These are phyloP conservation scores for Capsella rubella DNA, from an alignment of 441 rosid species.

Conservation along the genomic window DNA sequence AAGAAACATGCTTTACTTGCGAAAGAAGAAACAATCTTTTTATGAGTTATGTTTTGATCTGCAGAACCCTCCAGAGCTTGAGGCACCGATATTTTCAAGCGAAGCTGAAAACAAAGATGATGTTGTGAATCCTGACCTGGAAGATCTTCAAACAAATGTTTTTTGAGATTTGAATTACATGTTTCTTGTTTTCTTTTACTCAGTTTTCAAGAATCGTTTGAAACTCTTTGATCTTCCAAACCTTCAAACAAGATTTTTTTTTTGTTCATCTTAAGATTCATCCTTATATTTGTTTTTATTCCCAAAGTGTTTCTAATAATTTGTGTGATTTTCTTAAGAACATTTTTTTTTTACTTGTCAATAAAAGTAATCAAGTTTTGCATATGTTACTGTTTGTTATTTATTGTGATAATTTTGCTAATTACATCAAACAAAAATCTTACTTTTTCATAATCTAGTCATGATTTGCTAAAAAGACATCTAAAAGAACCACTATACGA, in stretches of 20 bases:
- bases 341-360: too few relatives aligned
- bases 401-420: too few relatives aligned
- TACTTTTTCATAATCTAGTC: too few relatives aligned
- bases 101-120: conserved; percentile 59
- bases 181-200: conserved; percentile 10
- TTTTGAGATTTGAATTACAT: conserved; percentile 52
- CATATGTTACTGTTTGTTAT: too few relatives aligned
- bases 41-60: conserved; percentile 13
- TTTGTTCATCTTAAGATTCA: too few relatives aligned
- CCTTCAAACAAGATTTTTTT: neutral
- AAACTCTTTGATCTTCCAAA: conserved; percentile 3
- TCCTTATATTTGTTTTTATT: too few relatives aligned
- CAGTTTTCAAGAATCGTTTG: conserved; percentile 1
- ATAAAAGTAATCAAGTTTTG: too few relatives aligned
- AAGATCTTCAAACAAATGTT: conserved; percentile 78
- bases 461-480: too few relatives aligned
- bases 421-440: too few relatives aligned
- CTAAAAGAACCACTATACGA: too few relatives aligned
- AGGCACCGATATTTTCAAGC: conserved; percentile 55
- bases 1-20: conserved; percentile 28
- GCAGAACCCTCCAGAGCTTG: conserved; percentile 86
- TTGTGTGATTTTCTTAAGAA: too few relatives aligned
- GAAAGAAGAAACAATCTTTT: neutral
- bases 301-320: too few relatives aligned
- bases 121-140: conserved; percentile 64